These are phyloP conservation scores for Suhomyces xylopsoci DNA, from an alignment of 805 yeast species.

Conservation along the genomic window DNA sequence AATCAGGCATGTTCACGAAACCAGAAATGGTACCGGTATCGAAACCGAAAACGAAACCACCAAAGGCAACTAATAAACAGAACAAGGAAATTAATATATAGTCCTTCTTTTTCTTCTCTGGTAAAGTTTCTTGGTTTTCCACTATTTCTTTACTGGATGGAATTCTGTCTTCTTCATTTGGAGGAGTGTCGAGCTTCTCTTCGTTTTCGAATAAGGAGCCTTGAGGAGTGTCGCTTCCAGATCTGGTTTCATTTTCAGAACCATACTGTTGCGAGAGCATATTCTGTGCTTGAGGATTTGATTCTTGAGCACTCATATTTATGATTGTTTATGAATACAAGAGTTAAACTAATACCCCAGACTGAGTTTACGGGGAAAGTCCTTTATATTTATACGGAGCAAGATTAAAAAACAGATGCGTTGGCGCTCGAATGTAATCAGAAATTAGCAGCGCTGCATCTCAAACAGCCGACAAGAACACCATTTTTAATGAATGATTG, in stretches of 20 bases:
- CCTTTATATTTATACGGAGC: not conserved
- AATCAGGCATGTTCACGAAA: conserved; percentile 62
- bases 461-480: not conserved
- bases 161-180: not conserved
- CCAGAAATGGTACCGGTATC: conserved; percentile 80
- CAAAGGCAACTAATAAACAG: conserved; percentile 65
- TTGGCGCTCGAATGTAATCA: not conserved
- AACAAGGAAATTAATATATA: conserved; percentile 32
- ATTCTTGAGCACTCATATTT: not conserved
- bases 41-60: conserved; percentile 77
- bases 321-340: not conserved
- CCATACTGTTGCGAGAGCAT: not conserved
- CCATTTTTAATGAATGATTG: not conserved
- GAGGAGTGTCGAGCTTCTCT: not conserved
- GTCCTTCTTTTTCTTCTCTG: conserved; percentile 32
- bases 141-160: conserved; percentile 6
- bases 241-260: not conserved
- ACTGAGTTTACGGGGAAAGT: not conserved
- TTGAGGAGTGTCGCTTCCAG: conserved; percentile 1
- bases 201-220: conserved; percentile 7
- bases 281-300: not conserved
- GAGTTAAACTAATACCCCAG: not conserved
- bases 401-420: not conserved
- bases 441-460: not conserved
- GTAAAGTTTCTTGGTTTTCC: conserved; percentile 17